Evolutionary conservation across 1,139 yeast species (phyloP).

Genomic region (Debaryomyces psychrophilus): DNA sequence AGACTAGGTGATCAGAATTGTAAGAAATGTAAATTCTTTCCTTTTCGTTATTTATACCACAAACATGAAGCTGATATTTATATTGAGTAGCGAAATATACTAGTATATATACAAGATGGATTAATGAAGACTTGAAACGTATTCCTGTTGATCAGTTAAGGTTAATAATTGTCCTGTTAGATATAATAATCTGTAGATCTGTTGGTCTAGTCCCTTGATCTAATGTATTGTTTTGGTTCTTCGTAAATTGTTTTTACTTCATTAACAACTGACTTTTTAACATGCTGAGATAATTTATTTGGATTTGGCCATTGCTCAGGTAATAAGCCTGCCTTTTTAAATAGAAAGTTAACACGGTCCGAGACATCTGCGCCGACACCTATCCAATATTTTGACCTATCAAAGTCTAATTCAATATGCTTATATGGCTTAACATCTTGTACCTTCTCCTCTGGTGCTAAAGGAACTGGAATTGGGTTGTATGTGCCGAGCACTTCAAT

Average conservation of each 20-base stretch:
- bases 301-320: slow-evolving; percentile 74
- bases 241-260: slow-evolving; percentile 33
- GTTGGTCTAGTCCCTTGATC: slow-evolving; percentile 32
- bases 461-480: slow-evolving; percentile 78
- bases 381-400: slow-evolving; percentile 94
- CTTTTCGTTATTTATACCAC: slow-evolving; percentile 9
- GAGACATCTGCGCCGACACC: slow-evolving; percentile 99
- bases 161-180: background rate
- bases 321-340: slow-evolving; percentile 78
- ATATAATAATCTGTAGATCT: background rate
- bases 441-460: slow-evolving; percentile 59
- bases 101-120: slow-evolving; percentile 14
- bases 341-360: slow-evolving; percentile 73
- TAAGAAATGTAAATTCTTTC: slow-evolving; percentile 11
- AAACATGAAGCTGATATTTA: slow-evolving; percentile 1
- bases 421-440: slow-evolving; percentile 66
- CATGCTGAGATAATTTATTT: slow-evolving; percentile 38
- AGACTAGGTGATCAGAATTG: background rate
- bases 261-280: slow-evolving; percentile 33
- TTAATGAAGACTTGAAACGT: background rate
- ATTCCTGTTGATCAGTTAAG: background rate
- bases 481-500: slow-evolving; percentile 95
- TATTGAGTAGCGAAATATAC: slow-evolving; percentile 7
- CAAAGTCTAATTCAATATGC: slow-evolving; percentile 81
- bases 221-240: slow-evolving; percentile 36